Evolutionary conservation across 2,329 filamentous ascomycete genomes (phyloP).

Genomic region (Cladosporium cucumerinum): DNA sequence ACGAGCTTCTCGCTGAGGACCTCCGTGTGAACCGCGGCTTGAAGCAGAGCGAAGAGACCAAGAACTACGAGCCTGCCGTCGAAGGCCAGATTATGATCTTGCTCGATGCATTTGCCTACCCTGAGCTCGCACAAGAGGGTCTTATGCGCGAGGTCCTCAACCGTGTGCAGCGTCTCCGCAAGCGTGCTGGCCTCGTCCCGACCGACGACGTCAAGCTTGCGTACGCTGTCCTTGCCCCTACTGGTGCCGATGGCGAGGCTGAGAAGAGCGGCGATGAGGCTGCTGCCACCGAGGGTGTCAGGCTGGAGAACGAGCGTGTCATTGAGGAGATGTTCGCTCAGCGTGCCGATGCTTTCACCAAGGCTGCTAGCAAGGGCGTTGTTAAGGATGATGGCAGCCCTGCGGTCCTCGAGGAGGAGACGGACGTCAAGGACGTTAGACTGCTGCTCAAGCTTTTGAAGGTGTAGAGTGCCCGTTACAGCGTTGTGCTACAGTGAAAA

Average conservation of each 20-base stretch:
- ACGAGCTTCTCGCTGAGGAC: conserved; percentile 77
- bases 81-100: conserved; percentile 89
- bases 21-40: conserved; percentile 77
- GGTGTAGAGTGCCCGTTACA: conserved; percentile 47
- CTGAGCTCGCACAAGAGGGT: conserved; percentile 83
- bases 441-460: conserved; percentile 70
- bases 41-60: conserved; percentile 66
- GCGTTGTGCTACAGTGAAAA: not conserved
- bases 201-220: conserved; percentile 97
- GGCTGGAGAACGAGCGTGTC: conserved; percentile 32
- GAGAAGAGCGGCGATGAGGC: conserved; percentile 21
- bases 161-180: conserved; percentile 85
- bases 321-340: conserved; percentile 36
- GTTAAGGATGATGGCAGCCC: conserved; percentile 33
- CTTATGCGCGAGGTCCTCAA: conserved; percentile 90
- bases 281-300: conserved; percentile 28
- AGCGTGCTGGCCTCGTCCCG: conserved; percentile 85
- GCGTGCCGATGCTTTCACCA: conserved; percentile 34
- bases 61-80: conserved; percentile 79
- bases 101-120: conserved; percentile 76
- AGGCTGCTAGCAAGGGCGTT: conserved; percentile 34
- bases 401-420: conserved; percentile 73
- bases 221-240: conserved; percentile 66
- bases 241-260: conserved; percentile 21
- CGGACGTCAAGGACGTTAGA: conserved; percentile 75